Conservation (phyloP, 2,329 filamentous ascomycete species). For the Thelonectria olida region DNA sequence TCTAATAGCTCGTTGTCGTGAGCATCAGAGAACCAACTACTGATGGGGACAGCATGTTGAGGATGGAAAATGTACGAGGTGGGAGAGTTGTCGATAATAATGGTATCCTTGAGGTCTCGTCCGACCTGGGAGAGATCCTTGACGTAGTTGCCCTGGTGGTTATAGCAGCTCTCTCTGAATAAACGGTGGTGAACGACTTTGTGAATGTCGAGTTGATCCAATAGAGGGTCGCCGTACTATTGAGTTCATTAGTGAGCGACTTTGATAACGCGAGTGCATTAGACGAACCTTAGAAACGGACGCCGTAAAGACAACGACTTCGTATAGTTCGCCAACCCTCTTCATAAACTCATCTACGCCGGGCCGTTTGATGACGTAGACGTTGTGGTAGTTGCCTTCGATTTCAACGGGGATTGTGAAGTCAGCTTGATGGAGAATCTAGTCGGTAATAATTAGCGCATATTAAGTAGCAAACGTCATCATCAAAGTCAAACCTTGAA, state of each 20-base stretch:
- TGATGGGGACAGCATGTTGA: slow-evolving; percentile 98
- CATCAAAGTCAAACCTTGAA: slow-evolving; percentile 79
- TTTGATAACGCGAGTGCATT: neutral
- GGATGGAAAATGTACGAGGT: slow-evolving; percentile 99
- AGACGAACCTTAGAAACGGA: slow-evolving; percentile 90
- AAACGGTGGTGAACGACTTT: slow-evolving; percentile 94
- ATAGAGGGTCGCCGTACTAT: slow-evolving; percentile 94
- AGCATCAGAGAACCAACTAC: slow-evolving; percentile 99
- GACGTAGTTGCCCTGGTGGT: slow-evolving; percentile 99
- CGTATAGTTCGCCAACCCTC: slow-evolving; percentile 94
- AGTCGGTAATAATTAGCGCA: slow-evolving; percentile 33
- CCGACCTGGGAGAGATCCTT: slow-evolving; percentile 98
- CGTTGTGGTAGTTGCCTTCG: slow-evolving; percentile 98
- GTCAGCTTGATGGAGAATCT: slow-evolving; percentile 98
- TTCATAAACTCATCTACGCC: slow-evolving; percentile 99
- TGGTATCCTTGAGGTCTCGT: slow-evolving; percentile 93
- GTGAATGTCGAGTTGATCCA: slow-evolving; percentile 98
- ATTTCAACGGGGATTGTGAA: slow-evolving; percentile 99
- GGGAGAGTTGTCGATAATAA: slow-evolving; percentile 99
- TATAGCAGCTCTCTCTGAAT: slow-evolving; percentile 98
- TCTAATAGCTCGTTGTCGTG: slow-evolving; percentile 99
- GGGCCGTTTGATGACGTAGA: slow-evolving; percentile 99
- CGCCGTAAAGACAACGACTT: slow-evolving; percentile 98
- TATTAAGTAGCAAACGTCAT: neutral
- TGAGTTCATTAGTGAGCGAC: slow-evolving; percentile 33